Base-by-base conservation (phyloP, 495 filamentous ascomycete genomes). In the Xylaria nigripes region DNA sequence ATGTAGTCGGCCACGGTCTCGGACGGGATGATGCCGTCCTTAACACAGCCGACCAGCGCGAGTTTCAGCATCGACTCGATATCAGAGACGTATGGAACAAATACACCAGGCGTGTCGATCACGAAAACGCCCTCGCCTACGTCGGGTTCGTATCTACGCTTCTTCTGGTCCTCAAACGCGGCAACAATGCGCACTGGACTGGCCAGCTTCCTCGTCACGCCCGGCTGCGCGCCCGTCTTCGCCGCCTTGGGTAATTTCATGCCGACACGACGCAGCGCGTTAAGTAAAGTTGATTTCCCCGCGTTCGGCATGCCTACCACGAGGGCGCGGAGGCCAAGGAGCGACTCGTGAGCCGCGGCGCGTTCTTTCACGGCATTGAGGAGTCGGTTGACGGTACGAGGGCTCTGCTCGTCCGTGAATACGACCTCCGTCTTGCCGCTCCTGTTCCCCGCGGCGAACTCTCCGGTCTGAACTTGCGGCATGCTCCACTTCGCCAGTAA, bases 241-340 rank as follows among this genome's bases (percentile, higher is more conserved):
- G 90, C 83, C 8, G 82, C 94, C 68, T 96, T 96, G 27, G 25
- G 27, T 1, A 45, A 9, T 16, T n/a, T 21, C 53, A 86, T 73
- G 42, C 90, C 87, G 16, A 74, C 70, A 19, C 74, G 77, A 9
- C 94, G 86, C 36, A 98, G 76, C 24, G 85, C 78, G 68, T 98
- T 98, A 22, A 98, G 82, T 13, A 98, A 75, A 0, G 92, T 89
- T 21, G 88, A 94, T 69, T 98, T 90, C 1, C 86, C 93, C 0
- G 93, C 87, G 69, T 98, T 98, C 6, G 93, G 93, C 92, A 98
- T 96, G 24, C 93, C 93, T 16, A 96, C 90, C 0, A 97, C 81
- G 66, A 98, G 77, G 50, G 89, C 79, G 23, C 90, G 82, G 49
- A 86, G 80, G 2, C 90, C 89, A 6, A 69, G 67, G 5, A 76